Base-by-base conservation (phyloP, 2,329 filamentous ascomycete species). In the Sphaerostilbella broomeana region DNA sequence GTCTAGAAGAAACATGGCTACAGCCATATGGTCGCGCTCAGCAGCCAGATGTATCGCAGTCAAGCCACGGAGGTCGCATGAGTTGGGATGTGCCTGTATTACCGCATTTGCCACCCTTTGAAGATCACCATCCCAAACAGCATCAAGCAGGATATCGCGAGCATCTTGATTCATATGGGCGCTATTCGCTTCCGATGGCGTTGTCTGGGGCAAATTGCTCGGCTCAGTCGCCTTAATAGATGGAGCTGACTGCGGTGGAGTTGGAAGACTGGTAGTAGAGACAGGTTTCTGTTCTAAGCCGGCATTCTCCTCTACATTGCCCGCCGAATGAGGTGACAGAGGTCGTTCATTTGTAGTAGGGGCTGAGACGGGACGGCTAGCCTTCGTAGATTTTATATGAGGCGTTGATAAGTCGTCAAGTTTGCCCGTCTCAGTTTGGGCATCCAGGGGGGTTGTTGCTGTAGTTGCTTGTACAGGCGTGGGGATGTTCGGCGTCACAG, bases 1-100 rank as follows among this genome's bases (percentile, higher is more conserved):
- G 35, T 60, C 58, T 8, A 55, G 47, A 5, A 61, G 51, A 17
- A 61, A 50, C 49, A 60, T 59, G n/a, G 57, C 51, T 6, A 59
- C 51, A 8, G 58, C 56, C 18, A 59, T 49, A 22, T 57, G 47
- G 35, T 61, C 59, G 1, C 55, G 50, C 20, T 61, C 55, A 0
- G 53, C 50, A 3, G 58, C 57, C 4, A 59, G 52, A 20, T 60
- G 57, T 0, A 60, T 46, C 0, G 57, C 47, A 1, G 57, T 60
- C 3, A 59, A 48, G 17, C 56, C 57, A 5, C 52, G 51, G 4
- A 48, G 42, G 24, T 60, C 57, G 25, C 55, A 56, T 3, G 48
- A 51, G 25, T 43, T 50, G 11, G 47, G 44, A 1, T 55, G 50
- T 6, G 49, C 48, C 13, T 52, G 31, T 1, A 46, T 46, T 12